Base-by-base conservation (phyloP, 139 green algal species). In the Coelastrella sp. region DNA sequence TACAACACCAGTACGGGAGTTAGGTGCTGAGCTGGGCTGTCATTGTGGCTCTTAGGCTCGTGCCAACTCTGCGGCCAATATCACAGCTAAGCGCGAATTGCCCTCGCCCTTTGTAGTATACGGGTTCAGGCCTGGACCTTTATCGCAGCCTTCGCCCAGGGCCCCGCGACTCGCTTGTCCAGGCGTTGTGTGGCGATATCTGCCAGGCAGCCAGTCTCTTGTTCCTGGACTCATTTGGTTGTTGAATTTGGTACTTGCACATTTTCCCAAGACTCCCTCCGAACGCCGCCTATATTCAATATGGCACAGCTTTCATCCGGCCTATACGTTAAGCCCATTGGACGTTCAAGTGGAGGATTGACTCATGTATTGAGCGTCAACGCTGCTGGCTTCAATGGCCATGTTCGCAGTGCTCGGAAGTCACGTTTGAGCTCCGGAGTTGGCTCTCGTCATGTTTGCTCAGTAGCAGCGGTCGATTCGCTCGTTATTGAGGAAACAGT, bases 401-500 rank as follows among this genome's bases (percentile, higher is more conserved):
- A 25, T 78, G 70, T 17, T 78, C 8, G 4, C 12, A 17, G 11
- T 60, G 24, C 7, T 4, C 27, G 25, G 25, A 66, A 78, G 6
- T 20, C 63, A 70, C 63, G 63, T 70, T 24, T 10, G 49, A 14
- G 58, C 56, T 27, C 49, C 10, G 56, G 35, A 73, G 80, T 60
- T 17, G 80, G 12, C 14, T 70, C 63, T 15, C 11, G 12, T 15
- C 63, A 20, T 20, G 63, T 56, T 4, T 74, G 58, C 7, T 19
- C 82, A 56, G 82, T 61, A 87, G 60, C 82, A 74, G n/a, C 60
- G 68, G 60, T 19, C 56, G 24, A 57, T 22, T 49, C 66, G 56
- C 49, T 27, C 7, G 8, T 84, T 66, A 10, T 84, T 11, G 78
- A 84, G 56, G 78, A 84, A 49, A 68, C 35, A 25, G 82, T 87